Evolutionary conservation across 2,329 filamentous ascomycete genomes (phyloP), one percentile per base, ranked within the genome.

Genomic region (Scorias spongiosa): DNA sequence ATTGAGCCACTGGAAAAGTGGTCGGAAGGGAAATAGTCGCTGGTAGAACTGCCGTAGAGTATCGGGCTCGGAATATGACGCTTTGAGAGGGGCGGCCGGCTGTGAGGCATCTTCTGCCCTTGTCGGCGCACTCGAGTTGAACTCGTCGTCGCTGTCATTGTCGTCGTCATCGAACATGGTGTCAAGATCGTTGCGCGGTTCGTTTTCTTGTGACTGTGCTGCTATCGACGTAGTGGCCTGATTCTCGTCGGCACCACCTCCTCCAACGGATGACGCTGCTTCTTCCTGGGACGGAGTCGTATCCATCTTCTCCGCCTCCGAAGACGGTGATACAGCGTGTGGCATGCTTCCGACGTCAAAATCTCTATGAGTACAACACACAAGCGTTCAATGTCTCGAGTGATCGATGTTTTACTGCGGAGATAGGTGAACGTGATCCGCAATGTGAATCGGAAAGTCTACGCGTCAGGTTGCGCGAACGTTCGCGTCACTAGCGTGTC

Each of bases 1-100:
- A 60, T 96, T 98, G 40, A 98, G 76, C 91, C 91, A 98, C 63
- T 95, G 88, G 65, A 95, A 98, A 15, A 96, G 78, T 48, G 85
- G 82, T 47, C 88, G 79, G 72, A 93, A 98, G 4, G 91, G 91
- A 56, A 96, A 96, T 32, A 98, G 72, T 40, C 91, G 84, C 59
- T 93, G 84, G 62, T 98, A 98, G 67, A 95, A 98, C 50, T 82
- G 84, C 55, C 84, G 78, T 78, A 96, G 87, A 10, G 93, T 75
- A 57, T 88, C 84, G 1, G 84, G 79, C 53, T 94, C 85, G 34
- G 78, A 83, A 37, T 47, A 59, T 26, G 49, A 52, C 4, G 53
- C 46, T 42, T 55, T 53, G 10, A 40, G 40, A 17, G 43, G 37
- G n/a, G 43, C 36, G n/a, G 48, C 42, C 10, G 51, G 46, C 50